Conservation (phyloP, 192 early-diverging fungal species). For the Rhizoclosmatium globosum region DNA sequence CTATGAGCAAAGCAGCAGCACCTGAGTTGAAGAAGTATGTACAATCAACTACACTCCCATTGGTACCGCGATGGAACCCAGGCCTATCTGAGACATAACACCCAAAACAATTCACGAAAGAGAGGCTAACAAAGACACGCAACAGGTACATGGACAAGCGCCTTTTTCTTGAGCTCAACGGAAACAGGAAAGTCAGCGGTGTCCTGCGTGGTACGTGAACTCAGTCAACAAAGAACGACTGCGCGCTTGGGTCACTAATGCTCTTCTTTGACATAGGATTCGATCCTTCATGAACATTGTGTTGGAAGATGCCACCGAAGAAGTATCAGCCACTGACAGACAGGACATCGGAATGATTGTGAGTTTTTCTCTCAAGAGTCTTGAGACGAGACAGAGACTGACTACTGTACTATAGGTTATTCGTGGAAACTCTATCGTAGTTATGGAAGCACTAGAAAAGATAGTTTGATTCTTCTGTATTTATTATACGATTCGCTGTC, state of each 20-base stretch:
- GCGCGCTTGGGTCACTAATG: not conserved
- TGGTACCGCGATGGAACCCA: no score
- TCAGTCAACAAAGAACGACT: not conserved
- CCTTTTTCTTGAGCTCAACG: constrained; percentile 91
- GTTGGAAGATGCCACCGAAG: constrained; percentile 90
- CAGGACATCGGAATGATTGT: constrained; percentile 90
- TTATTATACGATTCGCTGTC: not conserved
- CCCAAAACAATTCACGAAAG: no score
- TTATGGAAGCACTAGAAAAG: constrained; percentile 64
- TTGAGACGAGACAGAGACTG: not conserved
- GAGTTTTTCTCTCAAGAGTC: constrained; percentile 36
- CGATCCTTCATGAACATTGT: constrained; percentile 99
- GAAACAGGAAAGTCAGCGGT: constrained; percentile 89
- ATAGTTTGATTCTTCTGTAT: constrained; percentile 35
- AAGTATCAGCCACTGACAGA: constrained; percentile 71
- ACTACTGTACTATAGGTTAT: constrained; percentile 46
- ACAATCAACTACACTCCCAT: no score
- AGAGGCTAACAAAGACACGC: not conserved
- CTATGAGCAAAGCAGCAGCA: constrained; percentile 66
- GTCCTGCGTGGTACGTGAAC: constrained; percentile 77
- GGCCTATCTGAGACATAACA: no score
- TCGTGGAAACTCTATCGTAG: constrained; percentile 64
- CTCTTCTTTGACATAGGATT: constrained; percentile 62
- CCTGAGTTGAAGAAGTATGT: constrained; percentile 72
- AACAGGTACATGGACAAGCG: constrained; percentile 91